Percentiles rank a stretch among this genome's conserved stretches.
Evolutionary conservation across 1,284 basidiomycete genomes (phyloP).

Genomic region (Entoloma clypeatum): DNA sequence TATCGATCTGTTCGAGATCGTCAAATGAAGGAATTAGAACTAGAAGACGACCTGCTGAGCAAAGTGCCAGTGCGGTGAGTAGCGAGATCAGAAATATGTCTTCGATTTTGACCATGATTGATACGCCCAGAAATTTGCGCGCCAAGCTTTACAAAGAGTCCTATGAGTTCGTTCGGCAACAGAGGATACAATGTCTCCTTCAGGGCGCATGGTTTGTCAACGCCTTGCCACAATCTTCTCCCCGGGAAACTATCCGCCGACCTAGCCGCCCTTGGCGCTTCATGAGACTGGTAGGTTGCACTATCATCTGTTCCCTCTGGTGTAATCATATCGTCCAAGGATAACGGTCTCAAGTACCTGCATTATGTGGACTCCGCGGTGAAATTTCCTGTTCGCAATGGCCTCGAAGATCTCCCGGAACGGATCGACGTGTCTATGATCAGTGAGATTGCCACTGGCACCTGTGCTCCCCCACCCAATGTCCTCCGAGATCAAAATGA

Average conservation of each 20-base stretch:
- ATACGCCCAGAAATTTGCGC: conserved; percentile 66
- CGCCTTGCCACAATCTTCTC: conserved; percentile 51
- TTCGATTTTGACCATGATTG: conserved; percentile 7
- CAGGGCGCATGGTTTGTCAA: conserved; percentile 93
- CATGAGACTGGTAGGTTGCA: conserved; percentile 59
- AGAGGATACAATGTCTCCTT: conserved; percentile 83
- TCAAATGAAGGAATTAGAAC: conserved; percentile 92
- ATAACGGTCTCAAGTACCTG: conserved; percentile 72
- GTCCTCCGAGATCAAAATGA: conserved; percentile 57
- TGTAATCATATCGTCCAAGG: conserved; percentile 38
- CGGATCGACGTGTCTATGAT: conserved; percentile 78
- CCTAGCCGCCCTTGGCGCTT: conserved; percentile 72
- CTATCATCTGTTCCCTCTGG: conserved; percentile 3
- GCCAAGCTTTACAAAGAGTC: conserved; percentile 89
- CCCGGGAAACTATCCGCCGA: conserved; percentile 50
- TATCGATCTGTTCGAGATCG: conserved; percentile 86
- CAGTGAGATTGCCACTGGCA: conserved; percentile 75
- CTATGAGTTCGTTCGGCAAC: conserved; percentile 88
- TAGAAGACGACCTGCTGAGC: conserved; percentile 85
- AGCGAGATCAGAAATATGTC: not conserved
- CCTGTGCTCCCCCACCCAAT: conserved; percentile 67
- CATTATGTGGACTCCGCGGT: conserved; percentile 79
- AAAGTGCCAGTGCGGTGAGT: conserved; percentile 80
- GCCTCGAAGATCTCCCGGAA: conserved; percentile 84
- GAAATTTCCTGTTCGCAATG: conserved; percentile 74